Percentiles rank a stretch among this genome's conserved stretches.
phyloP scores from a whole-genome alignment of 2,329 filamentous ascomycete species.

The Aschersonia sp. region DNA sequence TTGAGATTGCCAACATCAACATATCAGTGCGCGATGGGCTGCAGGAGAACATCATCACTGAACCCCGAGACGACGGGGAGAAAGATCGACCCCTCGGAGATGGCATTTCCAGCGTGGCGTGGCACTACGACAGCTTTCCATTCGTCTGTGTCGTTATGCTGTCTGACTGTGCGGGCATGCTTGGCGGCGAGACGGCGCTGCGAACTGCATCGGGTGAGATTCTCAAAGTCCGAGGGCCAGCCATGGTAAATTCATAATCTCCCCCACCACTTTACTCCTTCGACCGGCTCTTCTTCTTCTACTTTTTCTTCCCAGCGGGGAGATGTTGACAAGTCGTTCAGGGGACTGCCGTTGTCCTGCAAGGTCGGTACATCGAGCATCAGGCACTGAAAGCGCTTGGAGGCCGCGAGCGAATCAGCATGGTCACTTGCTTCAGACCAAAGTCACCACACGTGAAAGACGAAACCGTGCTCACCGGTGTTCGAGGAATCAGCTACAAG shows the following conservation, averaged over 20 bases:
- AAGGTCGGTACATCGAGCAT: constrained; percentile 53
- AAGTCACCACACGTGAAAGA: constrained; percentile 37
- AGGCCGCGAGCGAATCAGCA: constrained; percentile 45
- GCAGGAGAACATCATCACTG: constrained; percentile 11
- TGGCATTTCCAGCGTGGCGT: constrained; percentile 40
- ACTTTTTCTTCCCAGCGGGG: too few relatives aligned
- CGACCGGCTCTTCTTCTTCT: too few relatives aligned
- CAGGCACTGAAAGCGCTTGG: constrained; percentile 44
- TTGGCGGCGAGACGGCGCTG: constrained; percentile 51
- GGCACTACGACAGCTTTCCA: constrained; percentile 51
- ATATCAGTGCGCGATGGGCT: constrained; percentile 25
- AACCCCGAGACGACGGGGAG: background rate
- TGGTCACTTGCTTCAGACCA: constrained; percentile 52
- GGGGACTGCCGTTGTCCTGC: constrained; percentile 49
- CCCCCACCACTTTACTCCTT: background rate
- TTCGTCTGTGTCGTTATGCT: constrained; percentile 60
- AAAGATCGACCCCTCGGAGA: constrained; percentile 19
- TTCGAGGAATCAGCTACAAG: constrained; percentile 42
- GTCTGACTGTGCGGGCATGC: constrained; percentile 46
- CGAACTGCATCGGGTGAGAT: constrained; percentile 36
- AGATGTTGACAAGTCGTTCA: constrained; percentile 1
- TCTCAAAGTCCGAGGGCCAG: constrained; percentile 42
- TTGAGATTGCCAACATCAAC: constrained; percentile 42
- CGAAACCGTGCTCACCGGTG: constrained; percentile 44
- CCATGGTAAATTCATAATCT: constrained; percentile 30